Evolutionary conservation across 345 rosid genomes (phyloP).

Genomic region (Barbarea vulgaris): DNA sequence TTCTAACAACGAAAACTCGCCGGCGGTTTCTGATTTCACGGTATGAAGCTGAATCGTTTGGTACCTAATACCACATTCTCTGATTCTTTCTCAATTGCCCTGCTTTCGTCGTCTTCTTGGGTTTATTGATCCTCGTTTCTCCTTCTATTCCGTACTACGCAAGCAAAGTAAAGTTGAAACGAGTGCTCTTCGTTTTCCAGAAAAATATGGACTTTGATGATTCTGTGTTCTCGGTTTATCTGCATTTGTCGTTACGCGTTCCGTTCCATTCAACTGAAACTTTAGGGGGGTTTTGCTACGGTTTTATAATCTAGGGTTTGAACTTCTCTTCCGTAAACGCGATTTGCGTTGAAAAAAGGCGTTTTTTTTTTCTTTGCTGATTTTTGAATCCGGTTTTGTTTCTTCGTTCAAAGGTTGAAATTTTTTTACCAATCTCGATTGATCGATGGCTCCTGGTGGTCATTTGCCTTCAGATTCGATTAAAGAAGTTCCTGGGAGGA

Average conservation of each 20-base stretch:
- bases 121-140: constrained; percentile 5
- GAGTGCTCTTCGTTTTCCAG: neutral
- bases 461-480: constrained; percentile 31
- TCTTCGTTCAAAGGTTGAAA: neutral
- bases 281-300: neutral
- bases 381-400: neutral
- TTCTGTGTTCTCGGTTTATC: neutral
- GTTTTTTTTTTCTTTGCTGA: neutral
- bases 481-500: constrained; percentile 39
- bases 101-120: neutral
- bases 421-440: constrained; percentile 10
- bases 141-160: constrained; percentile 18
- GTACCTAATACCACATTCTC: neutral
- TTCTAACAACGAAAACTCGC: neutral
- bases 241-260: constrained; percentile 17
- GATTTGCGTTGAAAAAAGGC: neutral
- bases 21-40: constrained; percentile 8
- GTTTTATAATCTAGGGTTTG: neutral
- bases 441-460: constrained; percentile 17
- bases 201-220: neutral
- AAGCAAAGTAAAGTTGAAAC: constrained; percentile 13
- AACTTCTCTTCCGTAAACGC: neutral
- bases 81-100: neutral
- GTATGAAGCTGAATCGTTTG: constrained; percentile 4
- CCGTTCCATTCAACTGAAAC: neutral